Evolutionary conservation across 2,329 filamentous ascomycete species (phyloP).

Genomic region (Xylaria sp.): DNA sequence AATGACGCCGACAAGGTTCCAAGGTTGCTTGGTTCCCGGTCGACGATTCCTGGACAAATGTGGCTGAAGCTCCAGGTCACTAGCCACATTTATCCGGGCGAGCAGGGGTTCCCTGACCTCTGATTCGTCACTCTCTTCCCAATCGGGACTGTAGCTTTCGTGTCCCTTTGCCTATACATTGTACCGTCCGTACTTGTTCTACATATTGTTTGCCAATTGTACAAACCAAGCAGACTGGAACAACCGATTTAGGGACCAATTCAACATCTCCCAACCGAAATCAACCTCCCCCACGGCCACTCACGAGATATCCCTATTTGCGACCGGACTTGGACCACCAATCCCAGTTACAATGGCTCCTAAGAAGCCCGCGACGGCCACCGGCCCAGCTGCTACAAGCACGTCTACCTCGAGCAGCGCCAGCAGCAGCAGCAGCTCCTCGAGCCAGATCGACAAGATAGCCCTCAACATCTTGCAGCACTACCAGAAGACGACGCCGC

Average conservation of each 20-base stretch:
- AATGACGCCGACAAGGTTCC: slow-evolving; percentile 37
- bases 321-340: slow-evolving; percentile 14
- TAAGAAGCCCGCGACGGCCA: slow-evolving; percentile 58
- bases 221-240: slow-evolving; percentile 8
- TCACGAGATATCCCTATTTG: slow-evolving; percentile 19
- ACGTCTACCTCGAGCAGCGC: slow-evolving; percentile 44
- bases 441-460: slow-evolving; percentile 65
- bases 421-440: slow-evolving; percentile 11
- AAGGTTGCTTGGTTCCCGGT: not conserved
- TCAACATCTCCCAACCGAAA: slow-evolving; percentile 22
- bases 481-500: slow-evolving; percentile 84
- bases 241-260: slow-evolving; percentile 27
- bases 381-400: slow-evolving; percentile 38
- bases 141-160: slow-evolving; percentile 50
- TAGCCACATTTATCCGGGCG: slow-evolving; percentile 19
- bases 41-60: slow-evolving; percentile 15
- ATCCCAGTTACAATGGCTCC: slow-evolving; percentile 58
- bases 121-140: slow-evolving; percentile 42
- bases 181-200: not conserved
- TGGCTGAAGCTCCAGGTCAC: slow-evolving; percentile 38
- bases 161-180: slow-evolving; percentile 46
- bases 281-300: slow-evolving; percentile 20
- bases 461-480: slow-evolving; percentile 76
- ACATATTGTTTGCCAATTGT: not conserved
- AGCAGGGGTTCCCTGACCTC: slow-evolving; percentile 18